Evolutionary conservation across 768 basidiomycete species (phyloP).

Genomic region (Termitomyces titanicus): DNA sequence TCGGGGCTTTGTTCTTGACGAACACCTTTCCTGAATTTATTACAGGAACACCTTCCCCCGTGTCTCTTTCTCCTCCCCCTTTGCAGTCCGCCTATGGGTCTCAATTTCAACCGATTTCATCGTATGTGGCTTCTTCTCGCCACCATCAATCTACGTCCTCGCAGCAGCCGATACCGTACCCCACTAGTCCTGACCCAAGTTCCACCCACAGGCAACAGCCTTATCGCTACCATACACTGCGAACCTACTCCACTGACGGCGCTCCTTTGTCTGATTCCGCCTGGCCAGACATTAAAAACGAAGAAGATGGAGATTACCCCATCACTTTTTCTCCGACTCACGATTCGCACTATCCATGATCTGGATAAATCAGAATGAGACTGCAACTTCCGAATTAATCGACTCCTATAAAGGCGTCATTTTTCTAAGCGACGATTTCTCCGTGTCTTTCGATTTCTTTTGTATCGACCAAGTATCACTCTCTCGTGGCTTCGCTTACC

Average conservation of each 20-base stretch:
- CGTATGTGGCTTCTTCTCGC: slow-evolving; percentile 31
- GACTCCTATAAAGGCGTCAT: background rate
- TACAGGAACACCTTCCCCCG: slow-evolving; percentile 23
- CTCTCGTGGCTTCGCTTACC: slow-evolving; percentile 2
- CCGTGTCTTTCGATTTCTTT: background rate
- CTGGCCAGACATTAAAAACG: slow-evolving; percentile 25
- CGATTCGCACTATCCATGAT: slow-evolving; percentile 22
- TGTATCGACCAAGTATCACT: slow-evolving; percentile 1
- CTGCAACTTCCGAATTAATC: background rate
- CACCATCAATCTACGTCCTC: slow-evolving; percentile 34
- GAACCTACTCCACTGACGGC: slow-evolving; percentile 14
- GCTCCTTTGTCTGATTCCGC: slow-evolving; percentile 5
- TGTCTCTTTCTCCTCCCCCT: slow-evolving; percentile 23
- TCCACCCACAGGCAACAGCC: slow-evolving; percentile 28
- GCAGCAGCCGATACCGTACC: slow-evolving; percentile 26
- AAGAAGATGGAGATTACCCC: slow-evolving; percentile 23
- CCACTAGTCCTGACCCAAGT: slow-evolving; percentile 28
- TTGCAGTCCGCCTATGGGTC: slow-evolving; percentile 25
- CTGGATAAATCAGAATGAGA: slow-evolving; percentile 4
- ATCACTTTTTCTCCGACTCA: slow-evolving; percentile 18
- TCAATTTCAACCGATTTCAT: slow-evolving; percentile 25
- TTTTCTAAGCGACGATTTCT: background rate
- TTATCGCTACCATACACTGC: slow-evolving; percentile 33
- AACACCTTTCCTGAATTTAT: slow-evolving; percentile 47
- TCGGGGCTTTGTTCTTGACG: slow-evolving; percentile 47